Evolutionary conservation across 2,329 filamentous ascomycete species (phyloP).

Genomic region (Grosmannia penicillata): DNA sequence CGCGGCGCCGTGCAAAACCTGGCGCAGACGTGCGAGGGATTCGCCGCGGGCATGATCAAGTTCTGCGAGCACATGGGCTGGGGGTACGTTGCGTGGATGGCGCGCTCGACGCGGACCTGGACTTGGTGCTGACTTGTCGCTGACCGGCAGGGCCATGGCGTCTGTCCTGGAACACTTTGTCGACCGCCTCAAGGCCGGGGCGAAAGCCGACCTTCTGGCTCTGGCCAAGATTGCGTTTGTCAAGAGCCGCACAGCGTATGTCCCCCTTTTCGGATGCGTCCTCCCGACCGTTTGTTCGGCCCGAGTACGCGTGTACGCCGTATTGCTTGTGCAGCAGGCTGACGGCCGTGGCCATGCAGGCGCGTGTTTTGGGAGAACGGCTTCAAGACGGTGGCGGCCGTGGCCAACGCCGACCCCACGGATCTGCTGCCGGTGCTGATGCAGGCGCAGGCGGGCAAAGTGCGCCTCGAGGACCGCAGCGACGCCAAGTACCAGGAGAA

Average conservation of each 20-base stretch:
- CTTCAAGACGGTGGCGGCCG: conserved; percentile 49
- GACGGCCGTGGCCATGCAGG: conserved; percentile 9
- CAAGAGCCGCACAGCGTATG: conserved; percentile 59
- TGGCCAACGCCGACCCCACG: conserved; percentile 54
- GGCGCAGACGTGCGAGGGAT: conserved; percentile 62
- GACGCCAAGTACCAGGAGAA: conserved; percentile 49
- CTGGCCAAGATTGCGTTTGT: conserved; percentile 60
- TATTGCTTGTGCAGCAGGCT: not conserved
- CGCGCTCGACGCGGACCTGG: not conserved
- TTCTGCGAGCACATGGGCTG: conserved; percentile 68
- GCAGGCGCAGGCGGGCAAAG: conserved; percentile 55
- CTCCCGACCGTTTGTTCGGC: too few species aligned
- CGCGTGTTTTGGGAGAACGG: conserved; percentile 64
- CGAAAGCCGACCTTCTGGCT: conserved; percentile 53
- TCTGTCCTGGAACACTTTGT: conserved; percentile 63
- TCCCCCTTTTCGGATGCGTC: not conserved
- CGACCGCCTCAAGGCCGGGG: conserved; percentile 58
- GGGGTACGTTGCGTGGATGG: conserved; percentile 28
- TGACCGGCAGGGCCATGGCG: conserved; percentile 40
- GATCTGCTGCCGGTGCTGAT: conserved; percentile 59
- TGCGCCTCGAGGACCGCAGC: conserved; percentile 38
- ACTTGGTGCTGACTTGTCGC: not conserved
- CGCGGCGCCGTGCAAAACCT: conserved; percentile 58
- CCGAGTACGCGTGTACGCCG: too few species aligned
- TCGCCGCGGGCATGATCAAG: conserved; percentile 65